Base-by-base conservation (phyloP, 1,284 basidiomycete species). In the Waitea zeae region DNA sequence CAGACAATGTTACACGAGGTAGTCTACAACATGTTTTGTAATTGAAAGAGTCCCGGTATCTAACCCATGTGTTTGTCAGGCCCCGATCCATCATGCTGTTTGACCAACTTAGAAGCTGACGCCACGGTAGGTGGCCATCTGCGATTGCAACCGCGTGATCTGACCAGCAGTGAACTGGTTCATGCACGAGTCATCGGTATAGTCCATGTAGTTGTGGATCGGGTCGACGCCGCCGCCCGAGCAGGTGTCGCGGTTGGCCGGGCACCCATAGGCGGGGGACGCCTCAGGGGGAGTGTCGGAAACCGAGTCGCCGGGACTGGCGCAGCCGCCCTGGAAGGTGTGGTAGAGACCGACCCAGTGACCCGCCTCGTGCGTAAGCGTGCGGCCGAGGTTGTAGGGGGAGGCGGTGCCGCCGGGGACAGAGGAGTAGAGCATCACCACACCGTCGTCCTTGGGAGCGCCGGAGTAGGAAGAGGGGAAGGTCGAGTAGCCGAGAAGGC, bases 321-420 rank as follows among this genome's bases (percentile, higher is more conserved):
- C 42, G 54, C 67, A 71, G 3, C 68, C 67, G 18, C 67, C 67
- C 44, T 71, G 62, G 56, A 70, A 73, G 22, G 67, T 66, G 47
- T 72, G 68, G 50, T 65, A 69, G 24, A 70, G 54, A 22, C 69
- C 67, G 42, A 68, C 58, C 65, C 64, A 67, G 50, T 67, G 66
- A 18, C 65, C 64, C 31, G 60, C 64, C 47, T 72, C 69, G 45
- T 72, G 70, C 3, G 65, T 67, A 29, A 64, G 46, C 7, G 69
- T 71, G 56, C 63, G 42, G 34, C 67, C 67, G 38, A 58, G 45
- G 47, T 70, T 59, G 50, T 64, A 69, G 37, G 54, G 53, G 17
- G 48, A 41, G 12, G 60, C 49, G 35, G 50, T 52, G 4, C 67
- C 67, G 14, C 64, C 64, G 2, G 67, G 67, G 2, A 70, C 47